These are phyloP conservation scores for Phytophthora pluvialis DNA, from an alignment of 352 stramenopile species.

Conservation along the genomic window DNA sequence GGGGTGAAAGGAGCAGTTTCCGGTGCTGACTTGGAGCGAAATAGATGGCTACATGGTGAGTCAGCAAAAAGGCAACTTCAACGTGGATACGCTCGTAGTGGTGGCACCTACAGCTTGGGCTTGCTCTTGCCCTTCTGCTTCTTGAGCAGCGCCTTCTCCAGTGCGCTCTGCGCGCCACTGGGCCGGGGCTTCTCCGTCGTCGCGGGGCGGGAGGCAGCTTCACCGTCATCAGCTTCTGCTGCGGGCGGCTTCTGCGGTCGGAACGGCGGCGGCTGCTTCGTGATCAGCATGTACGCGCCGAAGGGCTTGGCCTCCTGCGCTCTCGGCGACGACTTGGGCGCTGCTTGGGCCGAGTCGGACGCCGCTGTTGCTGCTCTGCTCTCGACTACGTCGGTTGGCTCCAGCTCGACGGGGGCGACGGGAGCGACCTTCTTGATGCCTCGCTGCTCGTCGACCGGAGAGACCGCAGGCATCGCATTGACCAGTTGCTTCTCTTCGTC, in stretches of 20 bases:
- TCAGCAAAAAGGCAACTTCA: conserved; percentile 11
- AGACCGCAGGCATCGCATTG: not conserved
- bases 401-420: conserved; percentile 6
- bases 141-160: conserved; percentile 37
- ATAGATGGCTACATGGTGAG: conserved; percentile 1
- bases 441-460: not conserved
- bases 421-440: conserved; percentile 5
- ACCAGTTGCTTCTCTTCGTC: conserved; percentile 6
- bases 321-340: not conserved
- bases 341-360: not conserved
- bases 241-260: not conserved
- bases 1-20: too few species aligned
- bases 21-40: too few species aligned
- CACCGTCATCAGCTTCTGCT: not conserved
- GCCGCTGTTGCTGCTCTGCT: conserved; percentile 13
- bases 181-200: conserved; percentile 17
- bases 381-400: conserved; percentile 2
- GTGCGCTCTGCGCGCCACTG: conserved; percentile 16
- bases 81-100: not conserved
- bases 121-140: conserved; percentile 20
- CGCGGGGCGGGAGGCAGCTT: not conserved
- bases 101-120: not conserved
- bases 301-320: conserved; percentile 25
- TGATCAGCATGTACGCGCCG: conserved; percentile 35
- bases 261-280: conserved; percentile 30